Percentiles rank a stretch among this genome's conserved stretches.
Conservation (phyloP, 148 eudicot genomes). For the Rhododendron mucronatum region DNA sequence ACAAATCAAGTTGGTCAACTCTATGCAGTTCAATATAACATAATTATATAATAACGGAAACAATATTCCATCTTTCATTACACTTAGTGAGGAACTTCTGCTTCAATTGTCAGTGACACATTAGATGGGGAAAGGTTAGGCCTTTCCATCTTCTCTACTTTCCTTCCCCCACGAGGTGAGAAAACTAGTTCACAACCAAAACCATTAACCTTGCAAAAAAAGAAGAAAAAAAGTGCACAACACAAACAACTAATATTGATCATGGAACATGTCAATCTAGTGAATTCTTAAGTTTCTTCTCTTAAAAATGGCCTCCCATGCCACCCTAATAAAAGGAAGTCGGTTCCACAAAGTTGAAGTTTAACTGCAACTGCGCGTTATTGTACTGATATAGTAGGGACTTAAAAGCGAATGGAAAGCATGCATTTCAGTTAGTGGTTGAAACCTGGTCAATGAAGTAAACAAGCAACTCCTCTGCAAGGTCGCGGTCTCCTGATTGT, state of each 20-base stretch:
- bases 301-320: background rate
- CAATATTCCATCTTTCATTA: no score
- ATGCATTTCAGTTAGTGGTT: background rate
- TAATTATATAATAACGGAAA: no score
- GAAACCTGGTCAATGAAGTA: constrained; percentile 87
- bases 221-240: background rate
- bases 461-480: constrained; percentile 93
- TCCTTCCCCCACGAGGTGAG: background rate
- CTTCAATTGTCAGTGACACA: background rate
- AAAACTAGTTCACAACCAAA: background rate
- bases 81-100: background rate
- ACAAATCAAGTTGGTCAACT: background rate
- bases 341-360: constrained; percentile 19
- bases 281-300: background rate
- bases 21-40: no score
- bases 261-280: background rate
- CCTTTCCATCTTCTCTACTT: background rate
- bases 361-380: constrained; percentile 36
- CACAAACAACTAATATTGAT: background rate
- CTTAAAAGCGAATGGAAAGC: constrained; percentile 41
- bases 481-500: constrained; percentile 97
- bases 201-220: background rate
- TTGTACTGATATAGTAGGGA: constrained; percentile 70
- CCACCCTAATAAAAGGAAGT: background rate
- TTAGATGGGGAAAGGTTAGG: background rate